Evolutionary conservation across 1,139 yeast species (phyloP).

Genomic region (Debaryomyces fabryi): DNA sequence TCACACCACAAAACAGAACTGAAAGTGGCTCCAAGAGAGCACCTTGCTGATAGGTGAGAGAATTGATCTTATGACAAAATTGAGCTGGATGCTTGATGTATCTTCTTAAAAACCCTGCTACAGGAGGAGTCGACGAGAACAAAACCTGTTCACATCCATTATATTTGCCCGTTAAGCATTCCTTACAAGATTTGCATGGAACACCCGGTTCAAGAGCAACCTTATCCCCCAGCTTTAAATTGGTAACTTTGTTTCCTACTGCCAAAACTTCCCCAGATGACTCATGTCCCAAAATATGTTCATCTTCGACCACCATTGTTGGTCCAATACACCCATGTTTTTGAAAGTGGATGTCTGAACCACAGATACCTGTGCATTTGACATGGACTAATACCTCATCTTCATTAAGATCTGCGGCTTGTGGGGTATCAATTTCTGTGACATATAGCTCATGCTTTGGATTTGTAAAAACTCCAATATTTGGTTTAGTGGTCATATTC

Average conservation of each 20-base stretch:
- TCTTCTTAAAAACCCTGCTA: conserved; percentile 30
- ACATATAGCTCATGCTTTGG: conserved; percentile 14
- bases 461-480: conserved; percentile 15
- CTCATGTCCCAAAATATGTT: conserved; percentile 29
- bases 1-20: conserved; percentile 29
- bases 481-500: conserved; percentile 6
- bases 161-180: conserved; percentile 29
- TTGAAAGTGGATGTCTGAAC: conserved; percentile 33
- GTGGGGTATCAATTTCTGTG: conserved; percentile 10
- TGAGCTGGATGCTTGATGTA: conserved; percentile 22
- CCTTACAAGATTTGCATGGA: conserved; percentile 32
- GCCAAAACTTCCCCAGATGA: conserved; percentile 27
- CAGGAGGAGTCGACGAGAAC: conserved; percentile 27
- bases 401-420: conserved; percentile 9
- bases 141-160: conserved; percentile 27
- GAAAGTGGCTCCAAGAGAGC: conserved; percentile 32
- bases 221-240: conserved; percentile 26
- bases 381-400: conserved; percentile 37
- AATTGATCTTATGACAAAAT: conserved; percentile 24
- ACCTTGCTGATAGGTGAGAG: conserved; percentile 28
- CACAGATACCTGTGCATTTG: conserved; percentile 38
- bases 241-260: conserved; percentile 24
- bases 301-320: conserved; percentile 20
- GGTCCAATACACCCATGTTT: conserved; percentile 29
- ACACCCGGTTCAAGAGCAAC: conserved; percentile 32